Evolutionary conservation across 371 early-diverging fungal genomes (phyloP).

Genomic region (Syncephalastrum racemosum): DNA sequence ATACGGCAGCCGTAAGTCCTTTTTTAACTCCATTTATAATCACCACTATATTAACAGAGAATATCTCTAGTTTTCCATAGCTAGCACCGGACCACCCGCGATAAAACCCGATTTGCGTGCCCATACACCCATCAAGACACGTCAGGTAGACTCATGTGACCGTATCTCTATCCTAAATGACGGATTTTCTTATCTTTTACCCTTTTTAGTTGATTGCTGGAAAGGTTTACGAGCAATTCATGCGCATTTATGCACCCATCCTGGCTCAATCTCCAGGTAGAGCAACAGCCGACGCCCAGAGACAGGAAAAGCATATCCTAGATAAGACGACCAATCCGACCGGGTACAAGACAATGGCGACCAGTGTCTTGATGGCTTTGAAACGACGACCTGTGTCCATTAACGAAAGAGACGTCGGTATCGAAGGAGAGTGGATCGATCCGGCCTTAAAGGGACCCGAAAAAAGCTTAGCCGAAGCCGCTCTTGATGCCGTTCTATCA

Average conservation of each 20-base stretch:
- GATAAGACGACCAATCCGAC: conserved; percentile 26
- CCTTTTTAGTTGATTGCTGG: conserved; percentile 30
- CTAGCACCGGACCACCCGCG: conserved; percentile 30
- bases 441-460: conserved; percentile 6
- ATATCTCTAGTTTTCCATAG: background rate
- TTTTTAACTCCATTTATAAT: background rate
- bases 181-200: background rate
- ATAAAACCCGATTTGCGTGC: conserved; percentile 29
- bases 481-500: conserved; percentile 22
- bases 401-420: conserved; percentile 37
- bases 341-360: conserved; percentile 52
- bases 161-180: background rate
- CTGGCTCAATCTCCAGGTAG: conserved; percentile 9
- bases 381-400: conserved; percentile 45
- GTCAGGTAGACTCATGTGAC: conserved; percentile 27
- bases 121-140: conserved; percentile 31
- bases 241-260: conserved; percentile 33
- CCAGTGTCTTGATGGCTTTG: conserved; percentile 39
- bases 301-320: conserved; percentile 33
- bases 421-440: conserved; percentile 52
- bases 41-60: background rate
- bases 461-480: conserved; percentile 10
- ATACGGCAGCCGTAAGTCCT: background rate
- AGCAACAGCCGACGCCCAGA: conserved; percentile 32
- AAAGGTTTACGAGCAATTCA: conserved; percentile 37